These are phyloP conservation scores for Forsythia viridissima DNA, from an alignment of 257 asterid species.

Conservation along the genomic window DNA sequence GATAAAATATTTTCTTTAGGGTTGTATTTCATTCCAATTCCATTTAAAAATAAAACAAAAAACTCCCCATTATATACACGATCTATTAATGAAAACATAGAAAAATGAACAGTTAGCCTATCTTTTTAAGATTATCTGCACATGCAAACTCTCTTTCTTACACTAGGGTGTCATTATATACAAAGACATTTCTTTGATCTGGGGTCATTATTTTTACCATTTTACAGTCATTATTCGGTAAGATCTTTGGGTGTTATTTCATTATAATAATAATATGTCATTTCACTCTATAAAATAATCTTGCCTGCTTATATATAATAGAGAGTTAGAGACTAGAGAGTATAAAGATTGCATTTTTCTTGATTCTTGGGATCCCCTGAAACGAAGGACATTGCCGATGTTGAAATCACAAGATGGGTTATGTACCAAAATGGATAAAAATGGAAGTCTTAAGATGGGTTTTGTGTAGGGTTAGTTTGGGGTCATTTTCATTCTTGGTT, in stretches of 20 bases:
- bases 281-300: not conserved
- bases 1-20: no score
- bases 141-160: constrained; percentile 19
- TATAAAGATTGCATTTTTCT: not conserved
- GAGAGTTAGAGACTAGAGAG: not conserved
- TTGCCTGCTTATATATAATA: not conserved
- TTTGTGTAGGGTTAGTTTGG: not conserved
- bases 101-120: not conserved
- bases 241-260: constrained; percentile 17
- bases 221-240: constrained; percentile 28
- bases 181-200: constrained; percentile 20
- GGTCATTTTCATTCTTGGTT: not conserved
- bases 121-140: constrained; percentile 1
- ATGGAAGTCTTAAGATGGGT: not conserved
- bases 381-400: constrained; percentile 25
- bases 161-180: constrained; percentile 9
- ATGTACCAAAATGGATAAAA: not conserved
- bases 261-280: not conserved
- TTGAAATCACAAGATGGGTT: constrained; percentile 38
- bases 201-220: constrained; percentile 15
- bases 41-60: no score
- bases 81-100: not conserved
- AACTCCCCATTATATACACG: not conserved
- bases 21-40: no score
- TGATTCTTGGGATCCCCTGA: not conserved